A percentile compares a stretch with the other conserved stretches of the same genome.
Evolutionary conservation across 176 grass and related monocot species (phyloP).

Genomic region (Musa beccarii): DNA sequence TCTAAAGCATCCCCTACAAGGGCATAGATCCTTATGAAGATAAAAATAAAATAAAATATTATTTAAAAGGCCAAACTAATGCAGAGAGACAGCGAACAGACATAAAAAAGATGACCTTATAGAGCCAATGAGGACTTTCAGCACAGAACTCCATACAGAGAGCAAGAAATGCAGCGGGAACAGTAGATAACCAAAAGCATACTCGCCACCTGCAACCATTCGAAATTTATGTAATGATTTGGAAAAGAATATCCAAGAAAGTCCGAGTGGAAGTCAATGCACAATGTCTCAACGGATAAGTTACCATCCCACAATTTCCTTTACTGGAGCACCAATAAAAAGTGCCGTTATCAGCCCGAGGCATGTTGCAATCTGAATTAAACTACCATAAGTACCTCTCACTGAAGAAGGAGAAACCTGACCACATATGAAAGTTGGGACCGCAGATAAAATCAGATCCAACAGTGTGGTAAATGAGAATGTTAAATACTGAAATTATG

Average conservation of each 20-base stretch:
- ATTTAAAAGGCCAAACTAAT: not conserved
- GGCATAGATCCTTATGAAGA: not conserved
- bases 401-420: constrained; percentile 87
- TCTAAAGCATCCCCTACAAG: not conserved
- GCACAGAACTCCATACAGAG: constrained; percentile 91
- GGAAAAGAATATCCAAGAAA: not conserved
- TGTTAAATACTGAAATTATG: constrained; percentile 2
- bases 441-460: not conserved
- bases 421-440: not conserved
- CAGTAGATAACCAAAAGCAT: constrained; percentile 77
- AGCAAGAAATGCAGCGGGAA: constrained; percentile 64
- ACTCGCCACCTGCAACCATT: constrained; percentile 68
- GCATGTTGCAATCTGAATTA: constrained; percentile 97
- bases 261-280: not conserved
- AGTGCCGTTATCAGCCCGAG: constrained; percentile 80
- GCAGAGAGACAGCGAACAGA: not conserved
- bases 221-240: not conserved
- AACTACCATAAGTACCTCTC: constrained; percentile 93
- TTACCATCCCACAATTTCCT: constrained; percentile 72
- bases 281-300: constrained; percentile 10
- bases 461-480: not conserved
- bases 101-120: constrained; percentile 49
- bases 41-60: not conserved
- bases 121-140: constrained; percentile 96
- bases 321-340: constrained; percentile 80